A percentile compares a stretch with the other conserved stretches of the same genome.
Evolutionary conservation across 2,329 filamentous ascomycete species (phyloP).

Genomic region (Pleurostoma richardsiae): DNA sequence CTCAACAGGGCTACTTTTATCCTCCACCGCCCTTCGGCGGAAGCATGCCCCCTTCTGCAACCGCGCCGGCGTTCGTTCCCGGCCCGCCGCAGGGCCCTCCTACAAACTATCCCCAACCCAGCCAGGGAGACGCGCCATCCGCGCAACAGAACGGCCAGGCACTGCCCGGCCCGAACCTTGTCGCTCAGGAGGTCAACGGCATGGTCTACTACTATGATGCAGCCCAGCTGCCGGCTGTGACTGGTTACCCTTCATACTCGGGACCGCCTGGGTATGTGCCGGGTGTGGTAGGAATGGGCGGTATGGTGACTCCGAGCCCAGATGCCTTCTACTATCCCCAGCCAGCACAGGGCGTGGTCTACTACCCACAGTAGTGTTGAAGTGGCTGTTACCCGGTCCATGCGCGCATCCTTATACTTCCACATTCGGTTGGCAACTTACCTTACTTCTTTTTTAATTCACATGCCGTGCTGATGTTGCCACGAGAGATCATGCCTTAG

Average conservation of each 20-base stretch:
- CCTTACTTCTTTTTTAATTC: too few species aligned
- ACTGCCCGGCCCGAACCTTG: conserved; percentile 50
- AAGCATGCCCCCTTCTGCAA: conserved; percentile 29
- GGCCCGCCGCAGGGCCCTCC: conserved; percentile 41
- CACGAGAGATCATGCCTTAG: too few species aligned
- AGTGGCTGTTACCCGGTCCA: conserved; percentile 12
- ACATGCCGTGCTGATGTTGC: too few species aligned
- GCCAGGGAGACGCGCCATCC: conserved; percentile 29
- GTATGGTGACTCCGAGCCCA: conserved; percentile 56
- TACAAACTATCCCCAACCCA: conserved; percentile 34
- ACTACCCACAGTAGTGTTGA: conserved; percentile 51
- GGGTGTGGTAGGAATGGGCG: conserved; percentile 55
- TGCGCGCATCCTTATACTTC: too few species aligned
- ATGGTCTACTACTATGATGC: conserved; percentile 95
- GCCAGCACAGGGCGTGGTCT: conserved; percentile 49
- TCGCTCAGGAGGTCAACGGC: conserved; percentile 86
- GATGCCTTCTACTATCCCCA: conserved; percentile 68
- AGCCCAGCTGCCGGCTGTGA: conserved; percentile 58
- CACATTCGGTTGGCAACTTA: too few species aligned
- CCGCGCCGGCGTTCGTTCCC: conserved; percentile 53
- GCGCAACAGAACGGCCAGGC: conserved; percentile 37
- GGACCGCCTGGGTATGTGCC: conserved; percentile 32
- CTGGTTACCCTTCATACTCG: conserved; percentile 38
- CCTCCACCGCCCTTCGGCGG: conserved; percentile 41
- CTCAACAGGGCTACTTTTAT: conserved; percentile 65